A percentile compares a stretch with the other conserved stretches of the same genome.
phyloP scores from a whole-genome alignment of 2,329 filamentous ascomycete genomes.

The Pyrenophora teres region DNA sequence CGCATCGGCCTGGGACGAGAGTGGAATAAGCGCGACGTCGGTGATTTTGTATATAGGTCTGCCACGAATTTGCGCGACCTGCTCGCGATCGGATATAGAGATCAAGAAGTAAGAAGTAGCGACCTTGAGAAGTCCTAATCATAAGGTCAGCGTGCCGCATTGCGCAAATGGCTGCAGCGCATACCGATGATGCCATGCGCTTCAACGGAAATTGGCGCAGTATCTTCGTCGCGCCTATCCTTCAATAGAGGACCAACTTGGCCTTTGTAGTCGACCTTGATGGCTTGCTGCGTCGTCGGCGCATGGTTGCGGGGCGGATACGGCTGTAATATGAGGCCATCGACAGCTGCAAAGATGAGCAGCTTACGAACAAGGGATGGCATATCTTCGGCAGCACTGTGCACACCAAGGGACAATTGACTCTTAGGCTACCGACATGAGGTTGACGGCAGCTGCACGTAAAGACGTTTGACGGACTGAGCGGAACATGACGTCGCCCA shows the following conservation, averaged over 20 bases:
- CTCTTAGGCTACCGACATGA: constrained; percentile 1
- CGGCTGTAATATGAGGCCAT: constrained; percentile 82
- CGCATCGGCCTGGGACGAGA: constrained; percentile 76
- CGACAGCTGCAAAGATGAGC: constrained; percentile 76
- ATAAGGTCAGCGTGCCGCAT: constrained; percentile 1
- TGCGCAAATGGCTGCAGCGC: neutral
- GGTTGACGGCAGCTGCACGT: neutral
- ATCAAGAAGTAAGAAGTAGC: constrained; percentile 83
- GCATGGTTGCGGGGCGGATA: constrained; percentile 62
- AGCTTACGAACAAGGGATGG: constrained; percentile 79
- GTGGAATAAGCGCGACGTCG: constrained; percentile 87
- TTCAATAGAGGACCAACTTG: constrained; percentile 57
- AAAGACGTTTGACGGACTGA: constrained; percentile 1
- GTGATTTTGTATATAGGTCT: constrained; percentile 84
- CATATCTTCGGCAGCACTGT: constrained; percentile 56
- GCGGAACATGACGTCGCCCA: constrained; percentile 5
- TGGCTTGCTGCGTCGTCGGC: constrained; percentile 58
- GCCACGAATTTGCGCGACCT: constrained; percentile 85
- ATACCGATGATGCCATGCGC: constrained; percentile 62
- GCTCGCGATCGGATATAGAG: constrained; percentile 81
- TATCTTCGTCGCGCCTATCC: constrained; percentile 46
- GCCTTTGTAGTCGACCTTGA: constrained; percentile 73
- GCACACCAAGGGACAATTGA: constrained; percentile 7
- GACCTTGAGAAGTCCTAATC: constrained; percentile 81
- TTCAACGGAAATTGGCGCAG: constrained; percentile 50